Evolutionary conservation across 768 basidiomycete genomes (phyloP), one percentile per base, ranked within the genome.

Genomic region (Mycena rebaudengoi): DNA sequence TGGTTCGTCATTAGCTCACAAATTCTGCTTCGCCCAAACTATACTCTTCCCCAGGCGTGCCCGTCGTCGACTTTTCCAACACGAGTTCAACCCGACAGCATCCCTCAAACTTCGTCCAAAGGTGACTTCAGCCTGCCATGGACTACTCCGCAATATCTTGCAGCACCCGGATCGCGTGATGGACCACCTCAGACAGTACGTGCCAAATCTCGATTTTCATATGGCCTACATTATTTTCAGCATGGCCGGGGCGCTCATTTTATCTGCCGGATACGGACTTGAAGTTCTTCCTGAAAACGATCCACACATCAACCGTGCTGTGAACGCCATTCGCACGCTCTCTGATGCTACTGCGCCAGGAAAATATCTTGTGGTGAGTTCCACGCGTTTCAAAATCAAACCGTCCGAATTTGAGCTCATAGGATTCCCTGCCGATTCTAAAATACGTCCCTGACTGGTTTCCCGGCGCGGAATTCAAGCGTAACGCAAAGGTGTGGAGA

Each of bases 261-360:
- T 82, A 73, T 71, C 74, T 1, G 71, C 75, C 13, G 73, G 78
- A 28, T 81, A 82, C 28, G 79, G 79, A n/a, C 75, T 80, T 51
- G 67, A 74, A n/a, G 73, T 79, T 41, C 61, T 71, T 25, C 69
- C 73, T 23, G 62, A 69, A 32, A 67, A 70, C 5, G 82, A 82
- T 55, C 70, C 73, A 13, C 79, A 79, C 59, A 70, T 81, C 29
- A 62, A 67, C 3, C 69, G 73, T 13, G 77, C 78, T 1, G 75
- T 79, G 64, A 69, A 59, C 25, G 77, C 75, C 26, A 43, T 79
- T 37, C 68, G 72, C 7, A 73, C 71, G 1, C 68, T 77, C 62
- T 69, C 71, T 0, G 71, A 72, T 55, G 79, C 78, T 0, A 70
- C 72, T 21, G 68, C 68, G 41, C 76, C 75, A 0, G 79, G 80